phyloP scores from a whole-genome alignment of 306 rosid genomes.

The Cotoneaster glaucophyllus region DNA sequence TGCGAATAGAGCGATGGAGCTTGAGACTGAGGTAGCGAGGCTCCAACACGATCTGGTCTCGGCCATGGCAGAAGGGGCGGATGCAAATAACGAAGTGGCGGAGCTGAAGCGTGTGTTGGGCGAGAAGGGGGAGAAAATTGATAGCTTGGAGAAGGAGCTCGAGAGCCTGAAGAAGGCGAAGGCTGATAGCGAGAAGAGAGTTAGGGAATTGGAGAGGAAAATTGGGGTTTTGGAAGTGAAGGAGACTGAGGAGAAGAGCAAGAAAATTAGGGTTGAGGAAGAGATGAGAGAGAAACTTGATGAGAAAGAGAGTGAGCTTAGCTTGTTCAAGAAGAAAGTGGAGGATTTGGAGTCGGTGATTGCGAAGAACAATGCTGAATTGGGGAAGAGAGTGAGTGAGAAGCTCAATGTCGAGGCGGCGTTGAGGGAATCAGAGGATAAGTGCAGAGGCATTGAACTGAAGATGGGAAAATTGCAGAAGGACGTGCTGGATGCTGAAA shows the following conservation, averaged over 20 bases:
- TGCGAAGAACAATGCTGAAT: slow-evolving; percentile 22
- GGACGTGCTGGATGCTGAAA: slow-evolving; percentile 52
- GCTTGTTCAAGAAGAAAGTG: slow-evolving; percentile 26
- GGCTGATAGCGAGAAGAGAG: slow-evolving; percentile 43
- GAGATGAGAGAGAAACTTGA: slow-evolving; percentile 60
- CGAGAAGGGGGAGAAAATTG: slow-evolving; percentile 47
- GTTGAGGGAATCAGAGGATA: slow-evolving; percentile 46
- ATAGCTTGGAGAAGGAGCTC: slow-evolving; percentile 48
- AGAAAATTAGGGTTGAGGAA: slow-evolving; percentile 74
- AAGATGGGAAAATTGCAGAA: slow-evolving; percentile 41
- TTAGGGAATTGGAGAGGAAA: slow-evolving; percentile 83
- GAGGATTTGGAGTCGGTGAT: slow-evolving; percentile 39
- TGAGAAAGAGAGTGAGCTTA: slow-evolving; percentile 55
- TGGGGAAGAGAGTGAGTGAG: slow-evolving; percentile 39
- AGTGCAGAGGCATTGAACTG: slow-evolving; percentile 30
- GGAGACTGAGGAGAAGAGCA: slow-evolving; percentile 84
- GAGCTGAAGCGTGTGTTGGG: slow-evolving; percentile 42
- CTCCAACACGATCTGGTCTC: slow-evolving; percentile 60
- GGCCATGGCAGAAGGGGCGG: slow-evolving; percentile 40
- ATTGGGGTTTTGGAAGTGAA: slow-evolving; percentile 62
- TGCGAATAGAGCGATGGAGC: slow-evolving; percentile 59
- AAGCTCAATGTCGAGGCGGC: slow-evolving; percentile 36
- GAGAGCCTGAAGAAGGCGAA: slow-evolving; percentile 43
- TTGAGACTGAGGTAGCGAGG: slow-evolving; percentile 73
- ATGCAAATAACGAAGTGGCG: slow-evolving; percentile 32